phyloP scores from a whole-genome alignment of 345 rosid species.

The Brassica rapa region DNA sequence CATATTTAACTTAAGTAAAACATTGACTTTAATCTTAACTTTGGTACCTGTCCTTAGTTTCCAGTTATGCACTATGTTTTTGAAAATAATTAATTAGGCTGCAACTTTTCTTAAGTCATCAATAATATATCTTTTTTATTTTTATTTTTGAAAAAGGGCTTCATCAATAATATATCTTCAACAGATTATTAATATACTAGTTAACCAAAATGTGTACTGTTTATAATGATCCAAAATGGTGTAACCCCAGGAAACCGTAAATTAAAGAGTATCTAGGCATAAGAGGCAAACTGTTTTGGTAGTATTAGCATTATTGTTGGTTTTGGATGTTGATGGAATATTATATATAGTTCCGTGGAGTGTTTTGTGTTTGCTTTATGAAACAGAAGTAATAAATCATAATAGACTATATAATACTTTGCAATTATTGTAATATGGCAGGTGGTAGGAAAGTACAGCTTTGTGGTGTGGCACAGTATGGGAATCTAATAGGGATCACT shows the following conservation, averaged over 20 bases:
- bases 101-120: background rate
- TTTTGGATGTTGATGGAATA: constrained; percentile 18
- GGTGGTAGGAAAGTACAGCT: constrained; percentile 62
- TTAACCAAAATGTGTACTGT: background rate
- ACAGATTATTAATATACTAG: background rate
- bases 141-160: too few species aligned
- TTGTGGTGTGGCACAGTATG: constrained; percentile 83
- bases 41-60: background rate
- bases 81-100: constrained; percentile 16
- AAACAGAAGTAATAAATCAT: constrained; percentile 19
- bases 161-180: background rate
- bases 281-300: constrained; percentile 20
- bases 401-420: constrained; percentile 4
- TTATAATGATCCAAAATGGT: constrained; percentile 17
- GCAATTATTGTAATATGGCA: constrained; percentile 9
- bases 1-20: background rate
- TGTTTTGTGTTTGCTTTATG: constrained; percentile 36
- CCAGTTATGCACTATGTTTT: constrained; percentile 5
- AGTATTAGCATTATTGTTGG: constrained; percentile 35
- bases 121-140: background rate
- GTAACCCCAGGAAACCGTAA: constrained; percentile 5
- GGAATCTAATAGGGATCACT: constrained; percentile 63
- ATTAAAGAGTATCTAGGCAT: constrained; percentile 25
- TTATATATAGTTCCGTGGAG: constrained; percentile 28
- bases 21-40: background rate